phyloP scores from a whole-genome alignment of 305 asterid genomes.

The Caryopteris hybrid region DNA sequence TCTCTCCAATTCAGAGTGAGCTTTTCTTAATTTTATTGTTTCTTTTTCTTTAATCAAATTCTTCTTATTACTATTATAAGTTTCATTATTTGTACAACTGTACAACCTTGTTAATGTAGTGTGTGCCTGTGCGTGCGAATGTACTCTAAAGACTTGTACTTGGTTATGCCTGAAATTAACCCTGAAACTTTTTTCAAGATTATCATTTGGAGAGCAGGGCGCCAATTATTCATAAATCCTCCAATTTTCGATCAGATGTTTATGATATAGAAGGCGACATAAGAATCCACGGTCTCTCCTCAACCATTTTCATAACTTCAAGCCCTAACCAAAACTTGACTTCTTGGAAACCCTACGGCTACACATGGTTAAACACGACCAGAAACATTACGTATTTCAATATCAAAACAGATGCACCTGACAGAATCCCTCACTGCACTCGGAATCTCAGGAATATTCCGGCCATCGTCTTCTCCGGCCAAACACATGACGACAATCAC shows the following conservation, averaged over 20 bases:
- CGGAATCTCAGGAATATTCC: conserved; percentile 25
- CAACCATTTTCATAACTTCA: conserved; percentile 41
- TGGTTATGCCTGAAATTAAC: too few species aligned
- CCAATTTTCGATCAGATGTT: conserved; percentile 35
- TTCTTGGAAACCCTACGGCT: conserved; percentile 47
- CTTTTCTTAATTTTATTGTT: too few species aligned
- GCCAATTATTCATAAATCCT: conserved; percentile 17
- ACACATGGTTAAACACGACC: conserved; percentile 26
- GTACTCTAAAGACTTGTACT: too few species aligned
- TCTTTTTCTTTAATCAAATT: too few species aligned
- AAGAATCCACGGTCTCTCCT: conserved; percentile 35
- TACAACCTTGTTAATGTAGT: too few species aligned
- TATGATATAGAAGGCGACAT: conserved; percentile 51
- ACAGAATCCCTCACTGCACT: conserved; percentile 28
- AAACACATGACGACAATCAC: conserved; percentile 45
- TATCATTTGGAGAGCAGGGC: background rate
- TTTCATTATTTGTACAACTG: too few species aligned
- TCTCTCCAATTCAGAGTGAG: too few species aligned
- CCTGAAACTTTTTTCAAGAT: conserved; percentile 23
- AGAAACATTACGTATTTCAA: conserved; percentile 17
- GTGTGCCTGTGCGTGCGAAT: too few species aligned
- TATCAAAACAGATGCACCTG: background rate
- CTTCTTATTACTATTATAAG: too few species aligned
- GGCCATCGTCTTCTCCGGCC: conserved; percentile 54
- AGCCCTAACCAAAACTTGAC: background rate